These are phyloP conservation scores for Pyricularia sp. DNA, from an alignment of 2,329 filamentous ascomycete species.

Conservation along the genomic window DNA sequence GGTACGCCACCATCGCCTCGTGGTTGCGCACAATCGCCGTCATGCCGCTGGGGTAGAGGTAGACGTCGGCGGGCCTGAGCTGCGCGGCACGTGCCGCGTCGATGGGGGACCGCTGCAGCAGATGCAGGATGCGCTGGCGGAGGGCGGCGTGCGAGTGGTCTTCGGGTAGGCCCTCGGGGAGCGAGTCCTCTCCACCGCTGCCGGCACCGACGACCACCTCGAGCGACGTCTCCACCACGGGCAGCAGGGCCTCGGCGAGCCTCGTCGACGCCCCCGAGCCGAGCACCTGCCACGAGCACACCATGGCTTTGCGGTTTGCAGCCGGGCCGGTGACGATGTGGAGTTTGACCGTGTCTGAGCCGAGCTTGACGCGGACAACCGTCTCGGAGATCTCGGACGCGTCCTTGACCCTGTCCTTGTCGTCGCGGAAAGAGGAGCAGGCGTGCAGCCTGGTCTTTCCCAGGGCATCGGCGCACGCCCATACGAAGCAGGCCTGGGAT, in stretches of 20 bases:
- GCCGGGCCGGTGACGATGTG: slow-evolving; percentile 29
- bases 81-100: slow-evolving; percentile 13
- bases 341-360: slow-evolving; percentile 18
- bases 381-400: slow-evolving; percentile 21
- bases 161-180: slow-evolving; percentile 26
- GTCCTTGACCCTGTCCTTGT: slow-evolving; percentile 17
- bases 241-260: slow-evolving; percentile 28
- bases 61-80: slow-evolving; percentile 27
- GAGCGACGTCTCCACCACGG: slow-evolving; percentile 20
- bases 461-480: slow-evolving; percentile 16
- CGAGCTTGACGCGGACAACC: slow-evolving; percentile 25
- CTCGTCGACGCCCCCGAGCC: slow-evolving; percentile 34
- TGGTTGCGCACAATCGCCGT: slow-evolving; percentile 32
- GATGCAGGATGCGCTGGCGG: slow-evolving; percentile 24
- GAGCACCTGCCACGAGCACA: slow-evolving; percentile 30
- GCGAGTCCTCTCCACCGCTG: not conserved
- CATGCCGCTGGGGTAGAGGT: slow-evolving; percentile 42
- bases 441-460: slow-evolving; percentile 16
- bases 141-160: slow-evolving; percentile 23
- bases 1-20: slow-evolving; percentile 21
- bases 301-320: slow-evolving; percentile 20
- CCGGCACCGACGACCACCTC: slow-evolving; percentile 7
- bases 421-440: slow-evolving; percentile 20
- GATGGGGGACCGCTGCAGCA: slow-evolving; percentile 27
- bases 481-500: slow-evolving; percentile 15